phyloP scores from a whole-genome alignment of 495 filamentous ascomycete genomes.

The Aspergillus sclerotiicarbonarius region DNA sequence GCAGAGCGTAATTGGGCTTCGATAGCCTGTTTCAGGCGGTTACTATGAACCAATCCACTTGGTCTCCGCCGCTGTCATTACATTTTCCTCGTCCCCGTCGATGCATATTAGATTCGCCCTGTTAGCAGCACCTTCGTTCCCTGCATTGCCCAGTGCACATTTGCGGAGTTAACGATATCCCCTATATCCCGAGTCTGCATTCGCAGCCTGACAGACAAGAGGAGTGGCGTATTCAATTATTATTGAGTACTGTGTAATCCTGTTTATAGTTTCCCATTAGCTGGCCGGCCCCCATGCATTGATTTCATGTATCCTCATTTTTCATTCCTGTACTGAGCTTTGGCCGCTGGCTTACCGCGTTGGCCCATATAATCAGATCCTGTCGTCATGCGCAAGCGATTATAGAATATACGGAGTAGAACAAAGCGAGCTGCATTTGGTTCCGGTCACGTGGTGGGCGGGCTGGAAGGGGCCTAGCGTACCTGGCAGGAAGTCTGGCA shows the following conservation, averaged over 20 bases:
- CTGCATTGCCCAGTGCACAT: conserved; percentile 16
- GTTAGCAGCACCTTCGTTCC: conserved; percentile 13
- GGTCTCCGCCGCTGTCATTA: conserved; percentile 13
- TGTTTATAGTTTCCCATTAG: conserved; percentile 21
- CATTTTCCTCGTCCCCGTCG: conserved; percentile 6
- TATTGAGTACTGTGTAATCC: conserved; percentile 17
- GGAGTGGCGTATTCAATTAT: conserved; percentile 18
- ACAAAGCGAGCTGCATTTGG: too few species aligned
- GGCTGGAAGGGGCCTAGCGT: conserved; percentile 30
- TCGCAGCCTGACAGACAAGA: conserved; percentile 16
- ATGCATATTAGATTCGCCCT: conserved; percentile 17
- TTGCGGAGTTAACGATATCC: conserved; percentile 30
- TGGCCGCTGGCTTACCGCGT: background rate
- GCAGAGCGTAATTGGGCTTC: conserved; percentile 83
- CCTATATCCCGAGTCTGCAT: conserved; percentile 16
- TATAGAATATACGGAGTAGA: too few species aligned
- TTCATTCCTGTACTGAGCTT: conserved; percentile 19
- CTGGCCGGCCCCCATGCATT: conserved; percentile 20
- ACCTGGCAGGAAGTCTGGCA: conserved; percentile 19
- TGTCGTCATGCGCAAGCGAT: background rate
- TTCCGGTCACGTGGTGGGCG: conserved; percentile 21
- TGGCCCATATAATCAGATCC: background rate
- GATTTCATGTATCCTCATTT: conserved; percentile 14
- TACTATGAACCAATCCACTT: conserved; percentile 10
- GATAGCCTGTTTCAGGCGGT: conserved; percentile 44